Conservation (phyloP, 116 monocot species). For the Iris pallida region DNA sequence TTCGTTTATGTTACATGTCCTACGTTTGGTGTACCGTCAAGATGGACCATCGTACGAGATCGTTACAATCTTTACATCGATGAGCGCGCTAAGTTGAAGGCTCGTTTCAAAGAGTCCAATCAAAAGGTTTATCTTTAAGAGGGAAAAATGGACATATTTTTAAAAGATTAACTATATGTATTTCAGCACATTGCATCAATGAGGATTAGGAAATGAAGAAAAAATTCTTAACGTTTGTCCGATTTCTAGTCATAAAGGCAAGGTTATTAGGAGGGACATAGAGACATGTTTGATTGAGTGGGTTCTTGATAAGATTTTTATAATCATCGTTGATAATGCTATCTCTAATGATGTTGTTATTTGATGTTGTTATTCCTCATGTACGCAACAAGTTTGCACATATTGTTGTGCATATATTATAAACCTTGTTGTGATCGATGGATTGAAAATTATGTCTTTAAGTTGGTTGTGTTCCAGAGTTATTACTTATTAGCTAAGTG, state of each 20-base stretch:
- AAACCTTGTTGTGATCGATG: no score
- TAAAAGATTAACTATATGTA: background rate
- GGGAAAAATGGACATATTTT: background rate
- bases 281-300: background rate
- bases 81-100: slow-evolving; percentile 1
- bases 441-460: no score
- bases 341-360: background rate
- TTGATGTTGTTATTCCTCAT: background rate
- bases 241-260: background rate
- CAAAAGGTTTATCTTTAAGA: background rate
- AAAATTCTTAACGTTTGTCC: background rate
- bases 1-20: no score
- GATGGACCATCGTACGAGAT: background rate
- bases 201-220: background rate
- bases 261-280: background rate
- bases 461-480: no score
- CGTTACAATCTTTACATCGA: background rate
- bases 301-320: background rate
- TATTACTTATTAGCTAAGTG: background rate
- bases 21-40: no score
- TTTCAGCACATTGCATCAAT: background rate
- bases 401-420: no score
- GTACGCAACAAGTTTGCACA: no score
- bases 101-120: background rate
- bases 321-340: background rate